phyloP scores from a whole-genome alignment of 2,329 filamentous ascomycete genomes.

The Diaporthe eres region DNA sequence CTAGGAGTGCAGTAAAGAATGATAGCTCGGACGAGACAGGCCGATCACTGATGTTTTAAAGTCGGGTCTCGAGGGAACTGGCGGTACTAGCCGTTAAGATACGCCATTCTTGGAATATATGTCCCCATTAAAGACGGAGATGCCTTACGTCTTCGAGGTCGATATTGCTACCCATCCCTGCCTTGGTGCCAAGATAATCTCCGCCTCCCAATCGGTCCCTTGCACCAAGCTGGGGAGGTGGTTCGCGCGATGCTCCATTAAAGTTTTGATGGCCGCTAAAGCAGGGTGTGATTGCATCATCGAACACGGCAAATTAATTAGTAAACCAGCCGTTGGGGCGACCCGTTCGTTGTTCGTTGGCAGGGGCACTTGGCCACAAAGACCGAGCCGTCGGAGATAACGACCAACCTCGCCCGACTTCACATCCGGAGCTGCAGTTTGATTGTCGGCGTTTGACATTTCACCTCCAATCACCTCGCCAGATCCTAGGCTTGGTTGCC shows the following conservation, averaged over 20 bases:
- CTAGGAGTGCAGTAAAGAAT: too few species aligned
- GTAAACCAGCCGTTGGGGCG: not conserved
- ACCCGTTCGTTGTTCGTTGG: not conserved
- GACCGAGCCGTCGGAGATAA: not conserved
- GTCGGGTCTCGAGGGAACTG: not conserved
- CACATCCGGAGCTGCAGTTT: not conserved
- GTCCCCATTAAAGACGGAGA: conserved; percentile 5
- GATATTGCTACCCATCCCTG: conserved; percentile 32
- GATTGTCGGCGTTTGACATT: not conserved
- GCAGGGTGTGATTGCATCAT: conserved; percentile 24
- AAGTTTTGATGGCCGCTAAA: conserved; percentile 23
- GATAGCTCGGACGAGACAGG: not conserved
- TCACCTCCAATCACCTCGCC: not conserved
- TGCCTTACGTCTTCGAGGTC: not conserved
- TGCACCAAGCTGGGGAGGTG: conserved; percentile 17
- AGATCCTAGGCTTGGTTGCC: not conserved
- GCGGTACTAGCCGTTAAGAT: not conserved
- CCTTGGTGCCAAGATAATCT: not conserved
- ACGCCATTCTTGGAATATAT: not conserved
- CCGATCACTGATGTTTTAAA: not conserved
- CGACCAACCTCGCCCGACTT: not conserved
- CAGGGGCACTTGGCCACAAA: not conserved
- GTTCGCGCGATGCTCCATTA: conserved; percentile 15
- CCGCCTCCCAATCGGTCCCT: conserved; percentile 10
- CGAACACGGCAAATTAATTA: conserved; percentile 16